Conservation (phyloP, 768 basidiomycete genomes). For the Lentinula aciculospora region DNA sequence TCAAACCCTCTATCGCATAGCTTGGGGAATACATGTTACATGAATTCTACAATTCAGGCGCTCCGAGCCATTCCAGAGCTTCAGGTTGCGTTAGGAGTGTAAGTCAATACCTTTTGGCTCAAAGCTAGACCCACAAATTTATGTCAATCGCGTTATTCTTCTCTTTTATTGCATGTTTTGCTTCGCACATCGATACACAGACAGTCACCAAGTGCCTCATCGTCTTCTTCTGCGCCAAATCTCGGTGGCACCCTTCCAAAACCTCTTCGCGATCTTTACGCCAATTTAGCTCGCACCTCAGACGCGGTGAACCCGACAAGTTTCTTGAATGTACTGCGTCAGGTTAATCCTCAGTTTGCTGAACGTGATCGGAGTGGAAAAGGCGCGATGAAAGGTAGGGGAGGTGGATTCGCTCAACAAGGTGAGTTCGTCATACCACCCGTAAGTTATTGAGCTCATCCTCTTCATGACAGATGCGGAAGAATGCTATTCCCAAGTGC, state of each 20-base stretch:
- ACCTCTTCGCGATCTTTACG: constrained; percentile 65
- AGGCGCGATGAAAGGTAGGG: constrained; percentile 28
- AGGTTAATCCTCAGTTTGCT: constrained; percentile 85
- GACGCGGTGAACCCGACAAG: constrained; percentile 64
- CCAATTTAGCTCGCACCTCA: constrained; percentile 67
- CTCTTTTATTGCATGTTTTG: background rate
- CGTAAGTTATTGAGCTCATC: background rate
- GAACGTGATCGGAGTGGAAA: constrained; percentile 48
- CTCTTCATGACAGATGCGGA: constrained; percentile 66
- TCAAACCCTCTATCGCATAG: constrained; percentile 20
- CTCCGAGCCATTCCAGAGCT: constrained; percentile 90
- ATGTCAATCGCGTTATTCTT: too few species aligned
- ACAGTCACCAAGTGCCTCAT: constrained; percentile 1
- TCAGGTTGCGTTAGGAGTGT: constrained; percentile 62
- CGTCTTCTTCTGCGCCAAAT: constrained; percentile 33
- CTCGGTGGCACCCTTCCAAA: constrained; percentile 27
- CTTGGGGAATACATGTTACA: constrained; percentile 95
- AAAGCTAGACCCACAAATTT: too few species aligned
- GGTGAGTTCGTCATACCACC: constrained; percentile 16
- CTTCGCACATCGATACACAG: background rate
- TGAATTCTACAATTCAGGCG: constrained; percentile 95
- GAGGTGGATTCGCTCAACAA: constrained; percentile 73
- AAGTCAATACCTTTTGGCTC: constrained; percentile 24
- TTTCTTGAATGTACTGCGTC: constrained; percentile 69
- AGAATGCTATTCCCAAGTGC: constrained; percentile 79